Percentiles rank a stretch among this genome's conserved stretches.
Evolutionary conservation across 139 green algal genomes (phyloP).

Genomic region (Zygnema circumcarinatum): DNA sequence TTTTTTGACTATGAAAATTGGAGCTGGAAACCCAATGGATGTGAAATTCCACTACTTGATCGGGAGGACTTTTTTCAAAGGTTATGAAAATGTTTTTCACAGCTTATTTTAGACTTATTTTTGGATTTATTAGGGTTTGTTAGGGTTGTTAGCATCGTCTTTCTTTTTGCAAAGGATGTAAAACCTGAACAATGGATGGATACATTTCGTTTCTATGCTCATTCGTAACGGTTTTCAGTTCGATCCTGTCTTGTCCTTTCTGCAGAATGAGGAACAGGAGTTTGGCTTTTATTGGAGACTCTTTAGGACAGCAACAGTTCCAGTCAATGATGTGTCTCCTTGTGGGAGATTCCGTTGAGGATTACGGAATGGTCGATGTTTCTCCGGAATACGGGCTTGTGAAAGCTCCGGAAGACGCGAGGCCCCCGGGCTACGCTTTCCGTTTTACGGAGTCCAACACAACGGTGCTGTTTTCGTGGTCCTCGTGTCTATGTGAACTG

Average conservation of each 20-base stretch:
- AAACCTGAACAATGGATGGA: not conserved
- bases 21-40: slow-evolving; percentile 26
- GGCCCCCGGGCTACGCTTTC: slow-evolving; percentile 24
- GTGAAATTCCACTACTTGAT: not conserved
- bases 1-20: slow-evolving; percentile 41
- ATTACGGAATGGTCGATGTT: not conserved
- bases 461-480: slow-evolving; percentile 27
- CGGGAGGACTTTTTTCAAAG: slow-evolving; percentile 21
- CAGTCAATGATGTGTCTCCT: slow-evolving; percentile 50
- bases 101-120: not conserved
- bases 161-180: slow-evolving; percentile 8
- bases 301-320: slow-evolving; percentile 45
- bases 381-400: not conserved
- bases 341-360: not conserved
- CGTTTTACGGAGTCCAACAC: slow-evolving; percentile 34
- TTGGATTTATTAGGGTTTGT: not conserved
- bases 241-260: not conserved
- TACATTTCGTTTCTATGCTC: not conserved
- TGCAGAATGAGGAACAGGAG: slow-evolving; percentile 21
- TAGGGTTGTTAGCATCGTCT: not conserved
- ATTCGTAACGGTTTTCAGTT: not conserved
- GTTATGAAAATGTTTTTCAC: slow-evolving; percentile 16
- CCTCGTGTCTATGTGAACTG: slow-evolving; percentile 29
- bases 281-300: slow-evolving; percentile 45
- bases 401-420: not conserved